These are phyloP conservation scores for Paecilomyces sp. DNA, from an alignment of 2,329 filamentous ascomycete genomes.

Conservation along the genomic window DNA sequence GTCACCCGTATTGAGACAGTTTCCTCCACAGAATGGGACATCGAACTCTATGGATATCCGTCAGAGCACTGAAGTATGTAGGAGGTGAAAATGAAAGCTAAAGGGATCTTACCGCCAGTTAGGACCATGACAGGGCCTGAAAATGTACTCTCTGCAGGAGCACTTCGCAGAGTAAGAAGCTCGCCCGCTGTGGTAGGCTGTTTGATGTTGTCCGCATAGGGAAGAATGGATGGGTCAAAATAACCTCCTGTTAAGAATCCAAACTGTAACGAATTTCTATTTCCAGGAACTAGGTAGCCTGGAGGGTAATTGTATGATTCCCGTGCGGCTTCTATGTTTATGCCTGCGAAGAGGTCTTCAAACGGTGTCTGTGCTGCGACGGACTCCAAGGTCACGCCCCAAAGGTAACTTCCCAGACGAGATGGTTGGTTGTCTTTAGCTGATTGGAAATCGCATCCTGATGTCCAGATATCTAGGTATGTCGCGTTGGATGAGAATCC, in stretches of 20 bases:
- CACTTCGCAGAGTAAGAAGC: neutral
- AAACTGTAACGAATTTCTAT: neutral
- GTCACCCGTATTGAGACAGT: neutral
- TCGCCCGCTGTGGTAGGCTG: neutral
- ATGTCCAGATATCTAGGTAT: neutral
- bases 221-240: neutral
- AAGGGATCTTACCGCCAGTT: neutral
- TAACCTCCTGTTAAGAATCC: neutral
- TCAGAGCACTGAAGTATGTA: too few relatives aligned
- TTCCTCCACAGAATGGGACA: neutral
- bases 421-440: neutral
- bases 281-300: neutral
- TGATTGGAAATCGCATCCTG: neutral
- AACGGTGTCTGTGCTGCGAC: neutral
- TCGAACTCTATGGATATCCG: neutral
- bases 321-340: neutral
- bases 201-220: neutral
- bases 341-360: neutral
- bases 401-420: neutral
- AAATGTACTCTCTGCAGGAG: neutral
- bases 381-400: neutral
- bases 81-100: neutral
- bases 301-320: neutral
- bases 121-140: neutral
- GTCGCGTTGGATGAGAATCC: neutral